These are phyloP conservation scores for Gossypium herbaceum DNA, from an alignment of 345 rosid species.

Conservation along the genomic window DNA sequence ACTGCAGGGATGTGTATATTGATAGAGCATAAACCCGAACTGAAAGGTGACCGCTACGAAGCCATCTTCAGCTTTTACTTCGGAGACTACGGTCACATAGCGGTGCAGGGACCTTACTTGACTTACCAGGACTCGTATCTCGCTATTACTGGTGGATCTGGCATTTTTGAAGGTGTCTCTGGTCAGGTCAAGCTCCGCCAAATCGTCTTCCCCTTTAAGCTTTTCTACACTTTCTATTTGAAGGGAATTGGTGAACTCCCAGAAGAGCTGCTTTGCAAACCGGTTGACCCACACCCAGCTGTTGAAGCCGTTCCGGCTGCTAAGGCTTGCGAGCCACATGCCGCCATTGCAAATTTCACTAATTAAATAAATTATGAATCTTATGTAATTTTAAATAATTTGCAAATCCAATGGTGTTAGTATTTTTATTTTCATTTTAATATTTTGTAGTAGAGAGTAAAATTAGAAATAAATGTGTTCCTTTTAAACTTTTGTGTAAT, in stretches of 20 bases:
- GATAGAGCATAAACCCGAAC: constrained; percentile 62
- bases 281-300: constrained; percentile 25
- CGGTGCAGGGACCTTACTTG: constrained; percentile 61
- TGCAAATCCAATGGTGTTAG: too few relatives aligned
- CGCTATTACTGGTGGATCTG: constrained; percentile 18
- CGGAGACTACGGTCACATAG: constrained; percentile 59
- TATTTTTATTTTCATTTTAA: too few relatives aligned
- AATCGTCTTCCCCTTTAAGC: constrained; percentile 50
- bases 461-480: not conserved
- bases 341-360: constrained; percentile 32
- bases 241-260: constrained; percentile 37
- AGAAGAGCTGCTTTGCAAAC: not conserved
- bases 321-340: constrained; percentile 43
- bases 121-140: constrained; percentile 58
- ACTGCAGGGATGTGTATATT: constrained; percentile 72
- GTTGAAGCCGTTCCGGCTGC: constrained; percentile 47
- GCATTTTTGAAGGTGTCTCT: constrained; percentile 55
- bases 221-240: constrained; percentile 51
- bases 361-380: constrained; percentile 18
- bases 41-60: constrained; percentile 74
- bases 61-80: constrained; percentile 75
- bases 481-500: too few relatives aligned
- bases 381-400: too few relatives aligned
- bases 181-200: constrained; percentile 55
- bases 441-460: too few relatives aligned